These are phyloP conservation scores for Irpex sp. DNA, from an alignment of 1,284 basidiomycete species.

Conservation along the genomic window DNA sequence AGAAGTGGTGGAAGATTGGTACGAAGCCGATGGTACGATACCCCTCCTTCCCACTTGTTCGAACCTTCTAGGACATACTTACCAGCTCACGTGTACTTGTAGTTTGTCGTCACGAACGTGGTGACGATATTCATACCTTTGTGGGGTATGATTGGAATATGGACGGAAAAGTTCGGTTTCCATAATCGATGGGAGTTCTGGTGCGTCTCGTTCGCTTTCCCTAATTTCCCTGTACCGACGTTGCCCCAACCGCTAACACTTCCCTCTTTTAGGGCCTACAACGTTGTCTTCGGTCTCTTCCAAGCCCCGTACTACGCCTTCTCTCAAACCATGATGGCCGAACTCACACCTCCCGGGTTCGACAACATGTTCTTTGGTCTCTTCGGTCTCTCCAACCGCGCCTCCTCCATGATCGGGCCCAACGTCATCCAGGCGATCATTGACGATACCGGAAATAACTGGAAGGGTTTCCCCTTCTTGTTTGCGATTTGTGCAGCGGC, in stretches of 20 bases:
- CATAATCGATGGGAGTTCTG: constrained; percentile 86
- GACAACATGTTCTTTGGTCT: constrained; percentile 86
- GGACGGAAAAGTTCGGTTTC: constrained; percentile 75
- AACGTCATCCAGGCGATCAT: constrained; percentile 81
- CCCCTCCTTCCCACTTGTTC: too few relatives aligned
- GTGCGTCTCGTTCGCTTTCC: constrained; percentile 28
- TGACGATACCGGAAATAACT: constrained; percentile 66
- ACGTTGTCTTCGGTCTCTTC: constrained; percentile 78
- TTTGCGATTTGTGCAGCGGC: constrained; percentile 67
- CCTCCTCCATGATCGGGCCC: constrained; percentile 77
- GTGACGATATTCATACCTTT: constrained; percentile 75
- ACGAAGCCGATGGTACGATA: constrained; percentile 70
- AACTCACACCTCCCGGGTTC: constrained; percentile 77
- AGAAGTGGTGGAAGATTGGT: constrained; percentile 69
- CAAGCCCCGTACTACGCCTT: constrained; percentile 88
- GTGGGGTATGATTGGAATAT: constrained; percentile 87
- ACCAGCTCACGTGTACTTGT: not conserved
- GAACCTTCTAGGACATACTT: not conserved
- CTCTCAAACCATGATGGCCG: constrained; percentile 86
- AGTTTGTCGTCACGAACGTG: constrained; percentile 77
- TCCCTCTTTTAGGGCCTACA: constrained; percentile 54
- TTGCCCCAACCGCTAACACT: not conserved
- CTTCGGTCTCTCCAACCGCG: constrained; percentile 82
- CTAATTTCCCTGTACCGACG: not conserved
- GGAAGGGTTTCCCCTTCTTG: constrained; percentile 82